Percentiles rank a stretch among this genome's conserved stretches.
These are phyloP conservation scores for Populus nigra DNA, from an alignment of 345 rosid species.

Conservation along the genomic window DNA sequence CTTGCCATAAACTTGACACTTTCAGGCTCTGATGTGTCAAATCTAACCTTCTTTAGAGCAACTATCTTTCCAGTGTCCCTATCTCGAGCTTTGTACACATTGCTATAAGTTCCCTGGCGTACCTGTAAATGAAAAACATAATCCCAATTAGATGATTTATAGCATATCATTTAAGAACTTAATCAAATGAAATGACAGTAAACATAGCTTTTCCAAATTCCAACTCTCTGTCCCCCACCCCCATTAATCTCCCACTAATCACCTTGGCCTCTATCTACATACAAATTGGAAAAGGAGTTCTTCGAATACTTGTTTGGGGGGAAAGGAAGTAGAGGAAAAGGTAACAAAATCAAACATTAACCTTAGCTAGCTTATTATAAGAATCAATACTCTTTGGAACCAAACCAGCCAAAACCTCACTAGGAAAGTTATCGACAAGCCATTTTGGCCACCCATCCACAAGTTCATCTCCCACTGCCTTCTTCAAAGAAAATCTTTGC, in stretches of 20 bases:
- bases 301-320: too few relatives aligned
- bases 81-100: conserved; percentile 83
- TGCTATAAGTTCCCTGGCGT: conserved; percentile 92
- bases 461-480: conserved; percentile 47
- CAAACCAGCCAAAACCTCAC: conserved; percentile 50
- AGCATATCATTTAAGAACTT: too few relatives aligned
- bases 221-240: too few relatives aligned
- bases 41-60: conserved; percentile 84
- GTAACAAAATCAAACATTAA: not conserved
- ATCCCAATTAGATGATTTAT: not conserved
- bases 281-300: too few relatives aligned
- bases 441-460: conserved; percentile 73
- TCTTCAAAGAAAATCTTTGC: conserved; percentile 26
- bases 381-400: conserved; percentile 61
- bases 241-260: not conserved
- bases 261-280: not conserved
- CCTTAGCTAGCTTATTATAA: conserved; percentile 70
- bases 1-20: conserved; percentile 94
- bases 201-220: too few relatives aligned
- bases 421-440: conserved; percentile 59
- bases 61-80: conserved; percentile 66
- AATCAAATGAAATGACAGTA: too few relatives aligned
- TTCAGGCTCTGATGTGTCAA: conserved; percentile 77
- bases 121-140: conserved; percentile 37
- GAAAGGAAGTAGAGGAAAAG: too few relatives aligned